Evolutionary conservation across 2,329 filamentous ascomycete species (phyloP).

Genomic region (Drechslera avenae): DNA sequence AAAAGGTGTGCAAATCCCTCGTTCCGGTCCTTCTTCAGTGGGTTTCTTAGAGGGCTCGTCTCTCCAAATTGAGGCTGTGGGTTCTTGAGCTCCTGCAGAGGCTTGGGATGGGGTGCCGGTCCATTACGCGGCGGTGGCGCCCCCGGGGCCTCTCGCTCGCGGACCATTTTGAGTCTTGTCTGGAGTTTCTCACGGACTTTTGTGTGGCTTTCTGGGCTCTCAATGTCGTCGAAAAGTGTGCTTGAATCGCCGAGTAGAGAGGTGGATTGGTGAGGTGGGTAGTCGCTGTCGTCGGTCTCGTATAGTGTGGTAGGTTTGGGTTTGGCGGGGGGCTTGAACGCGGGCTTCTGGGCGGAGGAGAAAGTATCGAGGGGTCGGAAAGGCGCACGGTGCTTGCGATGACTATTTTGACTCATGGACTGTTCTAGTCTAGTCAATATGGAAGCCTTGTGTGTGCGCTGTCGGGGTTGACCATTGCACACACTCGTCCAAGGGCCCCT

Average conservation of each 20-base stretch:
- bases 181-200: conserved; percentile 1
- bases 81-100: conserved; percentile 41
- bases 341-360: conserved; percentile 41
- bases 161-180: conserved; percentile 52
- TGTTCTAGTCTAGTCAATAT: neutral
- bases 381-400: conserved; percentile 38
- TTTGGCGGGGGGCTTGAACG: conserved; percentile 20
- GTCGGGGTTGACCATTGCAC: neutral
- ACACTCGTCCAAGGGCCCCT: conserved; percentile 3
- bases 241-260: conserved; percentile 39
- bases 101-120: conserved; percentile 25
- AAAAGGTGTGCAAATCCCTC: conserved; percentile 51
- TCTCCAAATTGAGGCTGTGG: conserved; percentile 60
- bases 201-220: conserved; percentile 5
- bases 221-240: conserved; percentile 43
- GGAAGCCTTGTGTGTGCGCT: neutral
- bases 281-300: conserved; percentile 10
- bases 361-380: conserved; percentile 44
- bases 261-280: conserved; percentile 15
- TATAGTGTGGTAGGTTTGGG: neutral
- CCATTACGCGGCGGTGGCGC: conserved; percentile 37
- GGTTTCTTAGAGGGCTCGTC: conserved; percentile 61
- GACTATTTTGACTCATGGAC: conserved; percentile 32
- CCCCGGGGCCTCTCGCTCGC: conserved; percentile 56
- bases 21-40: conserved; percentile 47